phyloP scores from a whole-genome alignment of 306 rosid genomes.

The Malus fusca region DNA sequence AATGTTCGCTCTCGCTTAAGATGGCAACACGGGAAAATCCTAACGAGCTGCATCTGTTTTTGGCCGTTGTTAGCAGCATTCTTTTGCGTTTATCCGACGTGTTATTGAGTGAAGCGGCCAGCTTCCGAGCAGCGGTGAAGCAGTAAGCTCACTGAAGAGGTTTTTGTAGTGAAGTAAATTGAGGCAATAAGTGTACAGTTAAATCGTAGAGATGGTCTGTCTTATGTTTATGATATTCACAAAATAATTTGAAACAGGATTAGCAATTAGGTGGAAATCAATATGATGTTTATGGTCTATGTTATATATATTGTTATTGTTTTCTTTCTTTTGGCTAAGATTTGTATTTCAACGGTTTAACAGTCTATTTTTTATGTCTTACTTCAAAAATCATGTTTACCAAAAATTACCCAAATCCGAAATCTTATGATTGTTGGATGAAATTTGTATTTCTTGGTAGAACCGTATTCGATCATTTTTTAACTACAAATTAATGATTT shows the following conservation, averaged over 20 bases:
- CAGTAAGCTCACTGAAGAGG: constrained; percentile 10
- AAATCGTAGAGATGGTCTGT: constrained; percentile 3
- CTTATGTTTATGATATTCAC: background rate
- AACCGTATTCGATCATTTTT: no score
- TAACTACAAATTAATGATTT: no score
- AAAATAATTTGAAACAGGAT: background rate
- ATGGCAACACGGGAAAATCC: background rate
- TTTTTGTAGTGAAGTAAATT: constrained; percentile 19
- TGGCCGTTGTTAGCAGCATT: background rate
- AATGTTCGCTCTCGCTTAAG: background rate
- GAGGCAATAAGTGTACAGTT: constrained; percentile 39
- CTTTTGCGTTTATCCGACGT: constrained; percentile 8
- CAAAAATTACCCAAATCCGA: no score
- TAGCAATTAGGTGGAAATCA: constrained; percentile 1
- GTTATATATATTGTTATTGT: background rate
- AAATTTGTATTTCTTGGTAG: no score
- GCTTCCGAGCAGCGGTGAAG: background rate
- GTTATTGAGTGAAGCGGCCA: background rate
- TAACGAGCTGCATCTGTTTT: background rate
- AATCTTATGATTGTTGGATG: no score
- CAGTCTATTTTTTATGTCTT: no score
- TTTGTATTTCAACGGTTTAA: no score
- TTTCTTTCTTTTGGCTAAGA: background rate
- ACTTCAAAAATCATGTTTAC: no score
- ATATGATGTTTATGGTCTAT: background rate